phyloP scores from a whole-genome alignment of 2,329 filamentous ascomycete genomes.

The Chaetomium sp. region DNA sequence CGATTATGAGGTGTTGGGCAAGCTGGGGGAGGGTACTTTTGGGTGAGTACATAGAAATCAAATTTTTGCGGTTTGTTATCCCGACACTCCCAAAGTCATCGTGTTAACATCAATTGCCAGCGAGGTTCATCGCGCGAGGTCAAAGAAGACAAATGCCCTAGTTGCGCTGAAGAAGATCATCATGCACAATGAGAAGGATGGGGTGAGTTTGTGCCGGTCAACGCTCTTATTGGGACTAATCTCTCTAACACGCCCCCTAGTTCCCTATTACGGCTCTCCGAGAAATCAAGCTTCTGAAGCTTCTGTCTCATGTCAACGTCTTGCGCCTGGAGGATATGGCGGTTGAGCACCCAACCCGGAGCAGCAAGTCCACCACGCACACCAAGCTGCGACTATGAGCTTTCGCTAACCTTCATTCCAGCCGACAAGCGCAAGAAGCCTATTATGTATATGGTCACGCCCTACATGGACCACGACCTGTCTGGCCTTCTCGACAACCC shows the following conservation, averaged over 20 bases:
- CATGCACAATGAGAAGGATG: constrained; percentile 99
- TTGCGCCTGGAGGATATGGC: constrained; percentile 91
- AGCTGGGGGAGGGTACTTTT: constrained; percentile 93
- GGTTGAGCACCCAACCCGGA: constrained; percentile 66
- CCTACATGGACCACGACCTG: constrained; percentile 99
- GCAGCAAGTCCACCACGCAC: constrained; percentile 38
- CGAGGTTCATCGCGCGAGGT: constrained; percentile 86
- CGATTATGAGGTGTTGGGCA: constrained; percentile 73
- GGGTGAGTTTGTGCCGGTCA: constrained; percentile 45
- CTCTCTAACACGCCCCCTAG: constrained; percentile 30
- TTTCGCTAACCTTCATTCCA: constrained; percentile 28
- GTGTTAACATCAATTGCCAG: constrained; percentile 33
- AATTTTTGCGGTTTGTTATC: not conserved
- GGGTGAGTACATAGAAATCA: constrained; percentile 49
- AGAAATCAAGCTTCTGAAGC: constrained; percentile 95
- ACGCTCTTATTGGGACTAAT: not conserved
- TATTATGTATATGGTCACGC: constrained; percentile 97
- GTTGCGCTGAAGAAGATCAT: constrained; percentile 97
- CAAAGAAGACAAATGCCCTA: constrained; percentile 63
- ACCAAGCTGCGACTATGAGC: not conserved
- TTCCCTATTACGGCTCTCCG: constrained; percentile 98
- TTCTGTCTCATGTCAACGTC: constrained; percentile 86
- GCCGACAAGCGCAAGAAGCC: constrained; percentile 73
- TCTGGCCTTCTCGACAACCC: constrained; percentile 95
- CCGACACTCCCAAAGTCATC: too few species aligned